phyloP scores from a whole-genome alignment of 2,329 filamentous ascomycete genomes.

The Keithomyces neogunnii region DNA sequence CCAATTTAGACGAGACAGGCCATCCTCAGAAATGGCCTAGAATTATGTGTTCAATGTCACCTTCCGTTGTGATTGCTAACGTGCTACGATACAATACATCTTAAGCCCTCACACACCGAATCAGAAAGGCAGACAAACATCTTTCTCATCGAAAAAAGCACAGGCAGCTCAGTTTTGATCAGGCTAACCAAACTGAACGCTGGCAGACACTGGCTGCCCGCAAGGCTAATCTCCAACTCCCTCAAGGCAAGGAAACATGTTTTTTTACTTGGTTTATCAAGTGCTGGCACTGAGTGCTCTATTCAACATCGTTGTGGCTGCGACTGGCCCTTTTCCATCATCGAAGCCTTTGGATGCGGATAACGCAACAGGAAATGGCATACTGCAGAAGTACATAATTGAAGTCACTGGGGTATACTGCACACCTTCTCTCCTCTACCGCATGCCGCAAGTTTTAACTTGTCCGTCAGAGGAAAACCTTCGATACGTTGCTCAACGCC shows the following conservation, averaged over 20 bases:
- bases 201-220: not conserved
- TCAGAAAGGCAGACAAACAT: not conserved
- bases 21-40: not conserved
- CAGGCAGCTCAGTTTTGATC: not conserved
- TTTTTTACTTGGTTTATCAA: not conserved
- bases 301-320: not conserved
- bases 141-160: not conserved
- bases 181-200: not conserved
- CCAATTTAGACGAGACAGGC: not conserved
- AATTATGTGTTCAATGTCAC: not conserved
- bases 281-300: not conserved
- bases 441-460: not conserved
- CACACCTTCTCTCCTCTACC: not conserved
- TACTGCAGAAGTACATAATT: conserved; percentile 17
- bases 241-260: not conserved
- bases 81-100: not conserved
- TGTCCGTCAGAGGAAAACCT: conserved; percentile 6
- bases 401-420: conserved; percentile 12
- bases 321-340: too few relatives aligned
- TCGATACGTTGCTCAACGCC: conserved; percentile 14
- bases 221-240: not conserved
- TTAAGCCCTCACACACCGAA: not conserved
- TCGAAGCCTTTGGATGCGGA: not conserved
- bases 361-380: not conserved
- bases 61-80: not conserved